Conservation (phyloP, 2,329 filamentous ascomycete genomes). For the Rutstroemia sp. region DNA sequence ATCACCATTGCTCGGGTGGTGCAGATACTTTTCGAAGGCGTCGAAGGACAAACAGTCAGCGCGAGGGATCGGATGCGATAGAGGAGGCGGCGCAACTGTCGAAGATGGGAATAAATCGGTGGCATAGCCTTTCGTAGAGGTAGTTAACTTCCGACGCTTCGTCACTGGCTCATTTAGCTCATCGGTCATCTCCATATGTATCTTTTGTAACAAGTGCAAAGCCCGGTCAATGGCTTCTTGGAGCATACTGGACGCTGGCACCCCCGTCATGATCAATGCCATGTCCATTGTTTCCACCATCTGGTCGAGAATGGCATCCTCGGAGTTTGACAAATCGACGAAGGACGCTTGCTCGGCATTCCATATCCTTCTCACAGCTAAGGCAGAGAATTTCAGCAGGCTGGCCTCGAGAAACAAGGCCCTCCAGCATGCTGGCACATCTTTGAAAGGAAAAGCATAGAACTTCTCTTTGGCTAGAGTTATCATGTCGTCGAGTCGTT, state of each 20-base stretch:
- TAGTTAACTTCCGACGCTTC: constrained; percentile 19
- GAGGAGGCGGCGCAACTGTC: constrained; percentile 35
- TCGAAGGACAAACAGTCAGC: constrained; percentile 39
- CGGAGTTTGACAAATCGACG: neutral
- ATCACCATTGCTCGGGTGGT: constrained; percentile 31
- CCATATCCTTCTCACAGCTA: constrained; percentile 22
- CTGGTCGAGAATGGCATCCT: constrained; percentile 16
- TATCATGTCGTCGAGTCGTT: constrained; percentile 48
- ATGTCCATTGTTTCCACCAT: constrained; percentile 28
- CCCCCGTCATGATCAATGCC: constrained; percentile 28
- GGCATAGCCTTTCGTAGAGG: neutral
- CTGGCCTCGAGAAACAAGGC: constrained; percentile 64
- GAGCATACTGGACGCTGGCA: constrained; percentile 4
- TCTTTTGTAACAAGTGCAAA: constrained; percentile 59
- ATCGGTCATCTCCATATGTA: constrained; percentile 2
- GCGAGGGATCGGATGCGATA: constrained; percentile 36
- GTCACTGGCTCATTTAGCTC: neutral
- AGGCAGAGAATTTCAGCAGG: constrained; percentile 50
- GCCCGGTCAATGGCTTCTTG: constrained; percentile 41
- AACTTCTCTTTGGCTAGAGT: constrained; percentile 57
- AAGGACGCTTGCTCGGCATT: neutral
- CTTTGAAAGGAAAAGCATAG: constrained; percentile 60
- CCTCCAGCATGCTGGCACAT: constrained; percentile 62
- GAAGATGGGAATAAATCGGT: constrained; percentile 14
- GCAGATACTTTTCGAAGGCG: constrained; percentile 55